Percentiles rank a stretch among this genome's conserved stretches.
These are phyloP conservation scores for Plenodomus tracheiphilus DNA, from an alignment of 2,329 filamentous ascomycete genomes.

Conservation along the genomic window DNA sequence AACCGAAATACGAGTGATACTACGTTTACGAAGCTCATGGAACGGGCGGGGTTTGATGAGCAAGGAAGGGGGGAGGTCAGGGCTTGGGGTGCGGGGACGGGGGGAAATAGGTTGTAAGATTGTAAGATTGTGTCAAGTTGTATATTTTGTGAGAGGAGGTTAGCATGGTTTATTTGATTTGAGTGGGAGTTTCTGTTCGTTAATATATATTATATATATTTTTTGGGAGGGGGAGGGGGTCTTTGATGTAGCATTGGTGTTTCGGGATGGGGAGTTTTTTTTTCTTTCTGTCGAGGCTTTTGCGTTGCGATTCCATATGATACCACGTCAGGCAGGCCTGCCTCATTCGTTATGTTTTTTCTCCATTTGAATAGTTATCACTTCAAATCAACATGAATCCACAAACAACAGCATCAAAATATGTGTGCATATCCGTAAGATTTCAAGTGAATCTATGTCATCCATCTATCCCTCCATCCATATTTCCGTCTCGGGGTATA, in stretches of 20 bases:
- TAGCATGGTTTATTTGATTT: no score
- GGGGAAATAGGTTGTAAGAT: background rate
- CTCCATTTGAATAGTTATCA: background rate
- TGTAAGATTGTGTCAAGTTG: no score
- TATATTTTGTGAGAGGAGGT: no score
- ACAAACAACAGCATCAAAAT: no score
- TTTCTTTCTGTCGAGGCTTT: background rate
- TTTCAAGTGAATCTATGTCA: no score
- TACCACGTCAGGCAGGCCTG: background rate
- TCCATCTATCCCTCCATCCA: background rate
- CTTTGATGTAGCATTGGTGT: background rate
- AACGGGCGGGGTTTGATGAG: conserved; percentile 46
- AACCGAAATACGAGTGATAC: conserved; percentile 42
- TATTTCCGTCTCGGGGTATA: no score
- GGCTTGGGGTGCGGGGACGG: conserved; percentile 23
- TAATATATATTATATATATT: no score
- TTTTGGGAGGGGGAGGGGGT: background rate
- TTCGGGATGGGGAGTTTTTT: conserved; percentile 1
- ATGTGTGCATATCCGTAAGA: no score
- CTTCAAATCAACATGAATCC: background rate
- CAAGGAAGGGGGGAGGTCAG: conserved; percentile 31
- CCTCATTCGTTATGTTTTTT: background rate
- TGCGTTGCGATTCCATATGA: background rate
- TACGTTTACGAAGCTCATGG: conserved; percentile 49
- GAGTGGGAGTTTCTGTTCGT: no score